Conservation (phyloP, 352 stramenopile genomes). For the Phytopythium sindhum region DNA sequence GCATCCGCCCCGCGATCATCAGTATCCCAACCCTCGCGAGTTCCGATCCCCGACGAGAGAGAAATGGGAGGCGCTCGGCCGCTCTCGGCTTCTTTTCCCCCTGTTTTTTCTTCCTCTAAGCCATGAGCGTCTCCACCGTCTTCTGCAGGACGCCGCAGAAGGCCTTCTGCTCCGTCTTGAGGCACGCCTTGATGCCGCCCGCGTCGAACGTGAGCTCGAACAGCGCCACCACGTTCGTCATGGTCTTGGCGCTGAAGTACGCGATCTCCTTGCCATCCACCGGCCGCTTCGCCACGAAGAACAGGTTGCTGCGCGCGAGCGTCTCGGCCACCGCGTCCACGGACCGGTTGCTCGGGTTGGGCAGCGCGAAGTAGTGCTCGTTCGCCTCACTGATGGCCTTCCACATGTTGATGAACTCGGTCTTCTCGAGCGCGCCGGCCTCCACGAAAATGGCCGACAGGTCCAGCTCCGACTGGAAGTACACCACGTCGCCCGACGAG, state of each 20-base stretch:
- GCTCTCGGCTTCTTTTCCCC: background rate
- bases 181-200: slow-evolving; percentile 89
- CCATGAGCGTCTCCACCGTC: slow-evolving; percentile 79
- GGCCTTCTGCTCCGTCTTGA: slow-evolving; percentile 92
- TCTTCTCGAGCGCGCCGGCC: slow-evolving; percentile 87
- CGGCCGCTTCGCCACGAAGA: slow-evolving; percentile 93
- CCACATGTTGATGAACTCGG: slow-evolving; percentile 94
- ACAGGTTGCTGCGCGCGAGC: slow-evolving; percentile 89
- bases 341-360: slow-evolving; percentile 46
- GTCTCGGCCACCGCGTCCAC: slow-evolving; percentile 87
- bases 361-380: slow-evolving; percentile 92
- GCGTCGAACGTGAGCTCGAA: slow-evolving; percentile 96
- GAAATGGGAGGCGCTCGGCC: background rate
- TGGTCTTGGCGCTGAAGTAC: slow-evolving; percentile 95
- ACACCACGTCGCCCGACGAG: slow-evolving; percentile 91
- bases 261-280: slow-evolving; percentile 94
- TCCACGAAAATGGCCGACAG: slow-evolving; percentile 89
- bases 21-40: background rate
- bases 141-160: slow-evolving; percentile 89
- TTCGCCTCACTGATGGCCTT: slow-evolving; percentile 95
- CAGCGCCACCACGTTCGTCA: slow-evolving; percentile 90
- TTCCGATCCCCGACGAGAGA: background rate
- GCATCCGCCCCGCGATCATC: background rate
- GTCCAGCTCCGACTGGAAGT: slow-evolving; percentile 94
- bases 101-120: slow-evolving; percentile 13